These are phyloP conservation scores for Rheum nobile DNA, from an alignment of 148 eudicot species.

Conservation along the genomic window DNA sequence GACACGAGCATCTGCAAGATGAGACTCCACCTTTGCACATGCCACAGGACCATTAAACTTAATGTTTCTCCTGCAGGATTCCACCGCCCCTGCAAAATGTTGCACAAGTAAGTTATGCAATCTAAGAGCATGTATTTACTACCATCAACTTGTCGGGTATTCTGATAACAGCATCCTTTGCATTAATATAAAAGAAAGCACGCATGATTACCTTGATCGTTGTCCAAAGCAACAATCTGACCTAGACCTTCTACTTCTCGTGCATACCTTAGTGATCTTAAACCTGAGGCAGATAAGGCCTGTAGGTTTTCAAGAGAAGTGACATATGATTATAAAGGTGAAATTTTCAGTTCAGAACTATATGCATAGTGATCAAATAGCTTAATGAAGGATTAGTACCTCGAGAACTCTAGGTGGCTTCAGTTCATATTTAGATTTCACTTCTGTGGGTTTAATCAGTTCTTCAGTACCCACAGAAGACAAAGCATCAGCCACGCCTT, in stretches of 20 bases:
- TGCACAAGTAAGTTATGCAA: neutral
- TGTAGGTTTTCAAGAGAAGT: slow-evolving; percentile 17
- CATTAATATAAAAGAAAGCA: neutral
- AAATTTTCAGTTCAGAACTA: neutral
- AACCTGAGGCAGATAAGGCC: slow-evolving; percentile 97
- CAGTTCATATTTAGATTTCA: slow-evolving; percentile 42
- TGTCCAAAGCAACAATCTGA: slow-evolving; percentile 89
- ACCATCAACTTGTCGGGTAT: neutral
- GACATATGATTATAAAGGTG: neutral
- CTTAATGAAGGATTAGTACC: slow-evolving; percentile 26
- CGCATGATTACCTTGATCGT: slow-evolving; percentile 50
- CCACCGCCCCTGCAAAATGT: slow-evolving; percentile 65
- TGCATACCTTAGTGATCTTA: slow-evolving; percentile 96
- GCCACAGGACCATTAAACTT: slow-evolving; percentile 94
- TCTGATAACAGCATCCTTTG: neutral
- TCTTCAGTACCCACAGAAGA: slow-evolving; percentile 29
- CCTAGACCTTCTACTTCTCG: slow-evolving; percentile 88
- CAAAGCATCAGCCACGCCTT: slow-evolving; percentile 33
- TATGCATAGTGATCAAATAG: neutral
- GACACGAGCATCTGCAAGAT: slow-evolving; percentile 88
- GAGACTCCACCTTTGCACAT: slow-evolving; percentile 80
- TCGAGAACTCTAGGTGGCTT: slow-evolving; percentile 93
- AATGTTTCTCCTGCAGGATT: slow-evolving; percentile 83
- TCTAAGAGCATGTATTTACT: neutral
- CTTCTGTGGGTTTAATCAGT: slow-evolving; percentile 24